Evolutionary conservation across 768 basidiomycete genomes (phyloP), one percentile per base, ranked within the genome.

Genomic region (Cystofilobasidium capitatum): DNA sequence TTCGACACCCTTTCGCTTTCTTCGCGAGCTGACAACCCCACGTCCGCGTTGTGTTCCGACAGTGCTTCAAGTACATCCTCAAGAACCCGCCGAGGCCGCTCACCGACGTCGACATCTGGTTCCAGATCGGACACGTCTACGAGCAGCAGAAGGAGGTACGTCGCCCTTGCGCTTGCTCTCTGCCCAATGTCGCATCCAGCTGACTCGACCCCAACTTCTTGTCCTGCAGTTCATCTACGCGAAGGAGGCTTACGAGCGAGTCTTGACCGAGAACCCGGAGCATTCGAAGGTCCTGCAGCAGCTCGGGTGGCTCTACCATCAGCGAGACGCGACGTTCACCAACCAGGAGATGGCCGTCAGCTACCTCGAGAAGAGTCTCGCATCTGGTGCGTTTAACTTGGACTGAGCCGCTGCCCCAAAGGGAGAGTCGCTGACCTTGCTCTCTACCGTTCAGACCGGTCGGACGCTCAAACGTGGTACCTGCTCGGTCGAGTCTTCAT

Each of bases 401-500:
- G n/a, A n/a, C n/a, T n/a, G n/a, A n/a, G n/a, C n/a, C 45, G 14
- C 4, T 40, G 20, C 22, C 49, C 17, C 5, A 13, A 24, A 14
- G n/a, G 3, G 55, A 44, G n/a, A 6, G 20, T 37, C 60, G 35
- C 49, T 7, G 2, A 47, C n/a, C 13, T 59, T 62, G 12, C 35
- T 36, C 33, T 47, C 31, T 29, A 13, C 2, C 22, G n/a, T 29
- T 24, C 74, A 93, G 96, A 98, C 78, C 86, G 90, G 22, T 83
- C 87, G 33, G 96, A 99, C 76, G 91, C 96, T 22, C 96, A 98
- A 78, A 93, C 89, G 73, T 99, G 96, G 94, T 99, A 98, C 79
- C 84, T 98, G 49, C 86, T 98, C 70, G 94, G 94, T 64, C 89
- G 96, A 70, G 94, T 94, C 1, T 98, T 92, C 78, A 98, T 98